These are phyloP conservation scores for Fusarium acutatum DNA, from an alignment of 2,329 filamentous ascomycete genomes.

Conservation along the genomic window DNA sequence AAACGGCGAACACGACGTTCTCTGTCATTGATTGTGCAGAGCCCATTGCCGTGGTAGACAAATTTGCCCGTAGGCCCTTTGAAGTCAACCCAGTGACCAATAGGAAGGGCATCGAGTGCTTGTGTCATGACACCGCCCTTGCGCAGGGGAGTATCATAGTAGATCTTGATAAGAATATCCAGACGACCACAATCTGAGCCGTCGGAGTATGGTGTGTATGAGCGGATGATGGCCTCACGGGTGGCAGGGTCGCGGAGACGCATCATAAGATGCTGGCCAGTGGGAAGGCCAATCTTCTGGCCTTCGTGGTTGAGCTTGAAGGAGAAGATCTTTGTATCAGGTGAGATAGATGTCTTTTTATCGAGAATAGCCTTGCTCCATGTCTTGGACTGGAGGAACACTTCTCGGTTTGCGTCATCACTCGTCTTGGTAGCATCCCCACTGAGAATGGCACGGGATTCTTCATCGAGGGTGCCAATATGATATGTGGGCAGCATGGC, in stretches of 20 bases:
- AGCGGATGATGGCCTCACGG: conserved; percentile 78
- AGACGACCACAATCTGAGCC: conserved; percentile 67
- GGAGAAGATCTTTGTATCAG: conserved; percentile 82
- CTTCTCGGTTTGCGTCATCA: conserved; percentile 55
- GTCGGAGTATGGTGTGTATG: conserved; percentile 86
- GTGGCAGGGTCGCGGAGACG: conserved; percentile 77
- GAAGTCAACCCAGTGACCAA: conserved; percentile 81
- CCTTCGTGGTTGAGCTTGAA: conserved; percentile 77
- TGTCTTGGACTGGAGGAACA: conserved; percentile 75
- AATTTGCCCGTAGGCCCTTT: conserved; percentile 91
- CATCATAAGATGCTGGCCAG: conserved; percentile 89
- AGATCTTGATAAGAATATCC: conserved; percentile 84
- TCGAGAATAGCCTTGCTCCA: conserved; percentile 80
- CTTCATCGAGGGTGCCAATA: conserved; percentile 77
- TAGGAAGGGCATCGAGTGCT: conserved; percentile 75
- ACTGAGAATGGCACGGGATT: conserved; percentile 63
- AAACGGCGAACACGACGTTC: conserved; percentile 70
- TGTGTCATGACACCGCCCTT: conserved; percentile 83
- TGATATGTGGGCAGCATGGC: conserved; percentile 88
- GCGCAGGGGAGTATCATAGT: conserved; percentile 65
- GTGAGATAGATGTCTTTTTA: conserved; percentile 74
- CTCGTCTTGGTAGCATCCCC: conserved; percentile 47
- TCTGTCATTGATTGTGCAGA: conserved; percentile 67
- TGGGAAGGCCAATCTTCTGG: conserved; percentile 79
- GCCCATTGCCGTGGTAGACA: conserved; percentile 75